Conservation (phyloP, 371 early-diverging fungal genomes). For the Zychaea mexicana region DNA sequence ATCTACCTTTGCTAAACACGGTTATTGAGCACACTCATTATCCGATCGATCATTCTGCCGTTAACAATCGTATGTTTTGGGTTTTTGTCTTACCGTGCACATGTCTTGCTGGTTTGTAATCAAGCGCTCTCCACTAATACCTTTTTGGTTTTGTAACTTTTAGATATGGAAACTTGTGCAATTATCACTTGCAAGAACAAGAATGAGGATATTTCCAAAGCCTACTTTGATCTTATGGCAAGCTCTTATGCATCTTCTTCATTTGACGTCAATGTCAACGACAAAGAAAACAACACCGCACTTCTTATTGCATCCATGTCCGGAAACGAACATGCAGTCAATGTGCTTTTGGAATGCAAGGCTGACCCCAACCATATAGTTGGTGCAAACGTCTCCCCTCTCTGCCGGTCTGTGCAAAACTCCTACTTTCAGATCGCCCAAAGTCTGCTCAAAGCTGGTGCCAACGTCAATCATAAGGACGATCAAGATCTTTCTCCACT, state of each 20-base stretch:
- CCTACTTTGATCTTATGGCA: slow-evolving; percentile 7
- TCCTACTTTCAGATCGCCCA: slow-evolving; percentile 5
- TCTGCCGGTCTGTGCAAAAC: background rate
- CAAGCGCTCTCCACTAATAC: too few relatives aligned
- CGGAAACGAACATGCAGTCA: slow-evolving; percentile 27
- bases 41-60: slow-evolving; percentile 20
- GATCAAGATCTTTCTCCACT: slow-evolving; percentile 24
- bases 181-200: slow-evolving; percentile 20
- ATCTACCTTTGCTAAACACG: slow-evolving; percentile 13
- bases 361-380: slow-evolving; percentile 28
- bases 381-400: background rate
- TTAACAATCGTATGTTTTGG: slow-evolving; percentile 29
- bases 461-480: slow-evolving; percentile 23
- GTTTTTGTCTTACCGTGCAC: background rate
- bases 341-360: slow-evolving; percentile 24
- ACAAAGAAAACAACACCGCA: slow-evolving; percentile 21
- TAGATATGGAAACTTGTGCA: slow-evolving; percentile 26
- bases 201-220: slow-evolving; percentile 5
- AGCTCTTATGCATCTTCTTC: too few relatives aligned
- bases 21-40: slow-evolving; percentile 10
- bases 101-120: background rate
- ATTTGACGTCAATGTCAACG: slow-evolving; percentile 21
- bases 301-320: slow-evolving; percentile 33
- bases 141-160: too few relatives aligned
- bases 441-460: slow-evolving; percentile 14